Evolutionary conservation across 2,329 filamentous ascomycete species (phyloP), one percentile per base, ranked within the genome.

Genomic region (Trichophyton rubrum): DNA sequence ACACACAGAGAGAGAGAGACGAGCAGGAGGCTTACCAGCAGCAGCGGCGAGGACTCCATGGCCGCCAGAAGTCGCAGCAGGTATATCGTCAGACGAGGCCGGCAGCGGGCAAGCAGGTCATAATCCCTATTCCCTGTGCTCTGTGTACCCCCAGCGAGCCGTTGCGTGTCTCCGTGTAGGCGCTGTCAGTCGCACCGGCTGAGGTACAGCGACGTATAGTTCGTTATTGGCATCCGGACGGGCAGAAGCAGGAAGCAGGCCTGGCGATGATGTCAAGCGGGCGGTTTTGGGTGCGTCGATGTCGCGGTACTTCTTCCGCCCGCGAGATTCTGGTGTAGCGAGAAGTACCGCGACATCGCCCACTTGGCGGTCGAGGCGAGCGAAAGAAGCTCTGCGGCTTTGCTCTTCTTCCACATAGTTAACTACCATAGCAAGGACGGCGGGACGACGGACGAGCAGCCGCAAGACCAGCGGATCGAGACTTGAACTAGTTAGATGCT

Each of bases 31-130:
- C 70, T 62, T 77, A 86, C 85, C 76, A 86, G 79, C 68, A 81
- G 85, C 65, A 90, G 74, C 49, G 86, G 81, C 61, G 87, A 82
- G 33, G 81, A 78, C 70, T 90, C 87, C 87, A 90, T 90, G 45
- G 45, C 45, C 27, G 27, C 27, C 27, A 27, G 27, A 27, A 27
- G 27, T 27, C 27, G 27, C 27, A 27, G 27, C 27, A 27, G 45
- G n/a, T n/a, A 20, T 45, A 45, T 45, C 38, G 11, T 13, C 38
- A n/a, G n/a, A 6, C 40, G 40, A n/a, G 6, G 40, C 15, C 40
- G n/a, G n/a, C 15, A 5, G n/a, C 15, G 15, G n/a, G 15, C 40
- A 20, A 47, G 17, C 43, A 47, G 43, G 43, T 24, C 43, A 13
- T 47, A 47, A 9, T 17, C 43, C 43, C 20, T 20, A 47, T 20